A percentile compares a stretch with the other conserved stretches of the same genome.
Conservation (phyloP, 805 yeast species). For the Candida stauntonica region DNA sequence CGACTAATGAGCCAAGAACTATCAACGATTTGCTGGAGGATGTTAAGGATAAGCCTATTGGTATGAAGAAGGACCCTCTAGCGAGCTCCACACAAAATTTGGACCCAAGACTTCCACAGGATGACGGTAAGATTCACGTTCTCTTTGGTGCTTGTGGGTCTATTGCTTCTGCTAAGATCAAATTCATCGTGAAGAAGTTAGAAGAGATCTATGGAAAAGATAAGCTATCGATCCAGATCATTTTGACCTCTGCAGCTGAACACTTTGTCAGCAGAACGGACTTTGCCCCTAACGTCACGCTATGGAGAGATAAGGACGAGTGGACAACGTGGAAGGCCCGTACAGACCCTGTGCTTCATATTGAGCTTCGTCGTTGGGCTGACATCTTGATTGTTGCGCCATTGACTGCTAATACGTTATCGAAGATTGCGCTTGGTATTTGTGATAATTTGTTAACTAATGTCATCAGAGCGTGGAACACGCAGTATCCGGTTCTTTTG, state of each 20-base stretch:
- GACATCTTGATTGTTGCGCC: constrained; percentile 93
- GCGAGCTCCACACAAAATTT: constrained; percentile 45
- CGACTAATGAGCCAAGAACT: constrained; percentile 18
- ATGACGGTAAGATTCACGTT: constrained; percentile 85
- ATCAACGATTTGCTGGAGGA: constrained; percentile 9
- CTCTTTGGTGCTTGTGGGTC: constrained; percentile 87
- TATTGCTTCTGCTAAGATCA: constrained; percentile 77
- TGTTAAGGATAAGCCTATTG: background rate
- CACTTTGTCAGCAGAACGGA: constrained; percentile 62
- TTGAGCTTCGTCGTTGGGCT: constrained; percentile 95
- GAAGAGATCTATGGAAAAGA: constrained; percentile 75
- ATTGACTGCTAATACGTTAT: constrained; percentile 84
- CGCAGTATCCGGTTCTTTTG: constrained; percentile 77
- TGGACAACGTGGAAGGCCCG: constrained; percentile 85
- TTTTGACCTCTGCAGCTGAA: constrained; percentile 81
- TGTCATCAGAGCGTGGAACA: constrained; percentile 94
- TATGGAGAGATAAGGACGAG: constrained; percentile 94
- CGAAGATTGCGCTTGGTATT: constrained; percentile 84
- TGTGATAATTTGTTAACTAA: constrained; percentile 90
- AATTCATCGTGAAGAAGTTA: constrained; percentile 71
- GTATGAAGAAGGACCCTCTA: constrained; percentile 35
- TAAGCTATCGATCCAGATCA: constrained; percentile 76
- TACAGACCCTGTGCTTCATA: constrained; percentile 89
- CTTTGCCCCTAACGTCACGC: constrained; percentile 56
- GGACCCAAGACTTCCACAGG: constrained; percentile 66